Conservation (phyloP, 441 rosid species). For the Biscutella auriculata region DNA sequence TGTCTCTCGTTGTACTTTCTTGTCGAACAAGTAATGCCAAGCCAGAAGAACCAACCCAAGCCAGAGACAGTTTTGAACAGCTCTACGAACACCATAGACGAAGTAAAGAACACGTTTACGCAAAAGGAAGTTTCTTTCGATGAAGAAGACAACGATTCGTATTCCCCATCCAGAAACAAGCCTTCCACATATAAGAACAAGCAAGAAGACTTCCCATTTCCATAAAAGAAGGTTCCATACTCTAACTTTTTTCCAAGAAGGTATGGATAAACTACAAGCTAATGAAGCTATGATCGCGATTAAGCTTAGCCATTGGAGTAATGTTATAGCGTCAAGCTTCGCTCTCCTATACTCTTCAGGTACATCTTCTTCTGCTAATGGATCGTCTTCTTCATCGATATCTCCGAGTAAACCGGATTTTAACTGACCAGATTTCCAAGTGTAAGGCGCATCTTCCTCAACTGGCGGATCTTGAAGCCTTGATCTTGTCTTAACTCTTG, state of each 20-base stretch:
- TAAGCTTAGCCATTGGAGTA: constrained; percentile 61
- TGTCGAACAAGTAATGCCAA: constrained; percentile 43
- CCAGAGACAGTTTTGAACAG: constrained; percentile 60
- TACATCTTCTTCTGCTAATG: constrained; percentile 46
- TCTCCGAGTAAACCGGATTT: constrained; percentile 29
- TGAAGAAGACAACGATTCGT: constrained; percentile 31
- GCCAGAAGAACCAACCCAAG: constrained; percentile 45
- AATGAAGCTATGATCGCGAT: constrained; percentile 38
- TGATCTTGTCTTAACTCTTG: constrained; percentile 42
- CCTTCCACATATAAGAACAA: constrained; percentile 74
- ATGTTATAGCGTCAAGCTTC: constrained; percentile 25
- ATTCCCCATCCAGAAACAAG: constrained; percentile 88
- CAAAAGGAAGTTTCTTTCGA: constrained; percentile 42
- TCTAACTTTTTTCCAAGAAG: constrained; percentile 12
- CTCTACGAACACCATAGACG: constrained; percentile 49
- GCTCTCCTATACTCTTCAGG: constrained; percentile 40
- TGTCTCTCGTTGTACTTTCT: constrained; percentile 20
- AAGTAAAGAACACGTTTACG: constrained; percentile 50
- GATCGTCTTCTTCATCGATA: constrained; percentile 50
- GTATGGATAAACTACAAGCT: constrained; percentile 35
- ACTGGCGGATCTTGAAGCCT: constrained; percentile 48
- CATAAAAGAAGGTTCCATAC: constrained; percentile 50
- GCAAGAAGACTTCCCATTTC: constrained; percentile 69
- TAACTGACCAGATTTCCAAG: constrained; percentile 38
- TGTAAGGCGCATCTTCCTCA: constrained; percentile 24